These are phyloP conservation scores for Umbellularia californica DNA, from an alignment of 164 flowering plant genomes.

Conservation along the genomic window DNA sequence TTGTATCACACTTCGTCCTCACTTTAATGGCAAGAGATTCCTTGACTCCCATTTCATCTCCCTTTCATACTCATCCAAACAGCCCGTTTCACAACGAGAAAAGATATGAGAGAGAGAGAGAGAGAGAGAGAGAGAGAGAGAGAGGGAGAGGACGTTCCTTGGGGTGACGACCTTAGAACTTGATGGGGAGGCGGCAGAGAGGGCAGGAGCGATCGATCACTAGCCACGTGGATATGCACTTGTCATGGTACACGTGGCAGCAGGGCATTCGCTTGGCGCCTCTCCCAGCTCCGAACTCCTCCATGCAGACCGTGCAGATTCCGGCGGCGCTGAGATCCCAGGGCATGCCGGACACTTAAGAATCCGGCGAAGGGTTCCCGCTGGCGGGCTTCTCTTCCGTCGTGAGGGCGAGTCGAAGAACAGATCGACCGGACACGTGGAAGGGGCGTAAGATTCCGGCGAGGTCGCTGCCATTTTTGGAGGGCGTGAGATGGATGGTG, in stretches of 20 bases:
- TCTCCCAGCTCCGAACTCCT: neutral
- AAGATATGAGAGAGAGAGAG: no score
- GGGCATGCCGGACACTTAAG: neutral
- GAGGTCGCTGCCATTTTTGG: neutral
- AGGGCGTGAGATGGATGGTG: neutral
- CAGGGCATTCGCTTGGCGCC: conserved; percentile 6
- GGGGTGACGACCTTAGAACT: neutral
- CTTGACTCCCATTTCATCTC: no score
- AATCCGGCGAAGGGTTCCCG: neutral
- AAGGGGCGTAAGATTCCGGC: neutral
- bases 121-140: no score
- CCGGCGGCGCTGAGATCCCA: neutral
- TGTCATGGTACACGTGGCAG: conserved; percentile 7
- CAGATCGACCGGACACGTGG: conserved; percentile 1
- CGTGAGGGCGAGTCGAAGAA: conserved; percentile 1
- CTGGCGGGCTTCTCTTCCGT: neutral
- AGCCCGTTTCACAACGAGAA: no score
- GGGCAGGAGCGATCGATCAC: neutral
- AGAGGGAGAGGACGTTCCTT: no score
- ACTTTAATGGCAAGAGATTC: no score
- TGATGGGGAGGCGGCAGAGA: conserved; percentile 1
- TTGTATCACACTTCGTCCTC: no score
- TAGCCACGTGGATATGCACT: conserved; percentile 7
- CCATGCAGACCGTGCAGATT: neutral
- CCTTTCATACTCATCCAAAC: no score